Evolutionary conservation across 1,284 basidiomycete genomes (phyloP).

Genomic region (Sphaerobolus stellatus): DNA sequence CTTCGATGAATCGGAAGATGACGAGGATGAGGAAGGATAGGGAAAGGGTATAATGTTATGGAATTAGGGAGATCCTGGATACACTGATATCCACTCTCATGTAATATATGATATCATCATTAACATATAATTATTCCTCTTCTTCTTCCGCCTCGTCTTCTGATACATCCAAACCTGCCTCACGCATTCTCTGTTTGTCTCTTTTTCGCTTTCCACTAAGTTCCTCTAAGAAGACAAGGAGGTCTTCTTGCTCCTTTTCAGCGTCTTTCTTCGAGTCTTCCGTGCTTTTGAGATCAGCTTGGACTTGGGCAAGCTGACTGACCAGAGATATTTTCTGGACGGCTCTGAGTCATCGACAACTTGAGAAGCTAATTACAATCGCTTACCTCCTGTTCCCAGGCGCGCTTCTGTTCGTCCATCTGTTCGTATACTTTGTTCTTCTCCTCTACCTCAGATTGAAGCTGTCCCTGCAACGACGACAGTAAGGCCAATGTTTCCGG

Average conservation of each 20-base stretch:
- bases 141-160: constrained; percentile 78
- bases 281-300: constrained; percentile 51
- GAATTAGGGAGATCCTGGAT: no score
- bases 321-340: constrained; percentile 17
- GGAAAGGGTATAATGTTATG: neutral
- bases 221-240: constrained; percentile 93
- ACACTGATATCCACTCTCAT: neutral
- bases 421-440: constrained; percentile 62
- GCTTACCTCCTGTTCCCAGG: constrained; percentile 40
- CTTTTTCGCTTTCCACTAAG: constrained; percentile 78
- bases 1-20: constrained; percentile 40
- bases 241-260: constrained; percentile 92
- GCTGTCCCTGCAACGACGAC: constrained; percentile 74
- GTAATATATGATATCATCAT: neutral
- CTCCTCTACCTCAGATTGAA: constrained; percentile 77
- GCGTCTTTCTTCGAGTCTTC: constrained; percentile 73
- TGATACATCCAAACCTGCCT: constrained; percentile 80
- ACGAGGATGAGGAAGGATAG: constrained; percentile 17
- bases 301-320: constrained; percentile 39
- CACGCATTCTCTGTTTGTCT: constrained; percentile 78
- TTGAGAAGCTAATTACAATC: neutral
- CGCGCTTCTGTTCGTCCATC: constrained; percentile 39
- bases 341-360: neutral
- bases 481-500: constrained; percentile 82
- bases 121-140: constrained; percentile 19